Conservation (phyloP, 805 yeast species). For the Komagataella populi region DNA sequence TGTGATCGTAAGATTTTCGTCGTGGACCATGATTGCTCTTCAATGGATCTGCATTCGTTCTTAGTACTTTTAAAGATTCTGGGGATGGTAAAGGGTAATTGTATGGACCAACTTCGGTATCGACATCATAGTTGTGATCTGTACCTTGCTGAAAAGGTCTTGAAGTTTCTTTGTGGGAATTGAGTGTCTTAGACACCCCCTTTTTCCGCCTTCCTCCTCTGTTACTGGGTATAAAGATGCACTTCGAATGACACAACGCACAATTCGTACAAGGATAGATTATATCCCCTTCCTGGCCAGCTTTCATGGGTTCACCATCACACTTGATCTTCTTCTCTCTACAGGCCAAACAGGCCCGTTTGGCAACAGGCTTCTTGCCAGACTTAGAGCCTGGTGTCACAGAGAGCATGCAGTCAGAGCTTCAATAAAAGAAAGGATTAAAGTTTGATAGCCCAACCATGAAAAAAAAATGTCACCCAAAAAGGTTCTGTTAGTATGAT, state of each 20-base stretch:
- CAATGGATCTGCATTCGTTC: neutral
- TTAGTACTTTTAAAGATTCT: neutral
- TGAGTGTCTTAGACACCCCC: neutral
- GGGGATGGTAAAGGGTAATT: neutral
- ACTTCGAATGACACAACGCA: constrained; percentile 25
- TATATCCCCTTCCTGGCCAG: constrained; percentile 4
- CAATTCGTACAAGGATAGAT: constrained; percentile 33
- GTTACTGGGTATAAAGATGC: constrained; percentile 42
- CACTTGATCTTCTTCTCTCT: constrained; percentile 55
- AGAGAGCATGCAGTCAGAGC: neutral
- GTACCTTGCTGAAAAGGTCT: neutral
- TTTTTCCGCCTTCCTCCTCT: constrained; percentile 43
- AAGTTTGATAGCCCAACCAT: neutral
- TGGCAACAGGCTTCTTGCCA: constrained; percentile 25
- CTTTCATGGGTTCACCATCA: constrained; percentile 36
- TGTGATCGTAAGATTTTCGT: neutral
- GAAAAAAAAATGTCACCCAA: neutral
- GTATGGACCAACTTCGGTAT: neutral
- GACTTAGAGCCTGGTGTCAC: neutral
- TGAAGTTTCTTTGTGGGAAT: neutral
- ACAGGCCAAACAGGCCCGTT: constrained; percentile 49
- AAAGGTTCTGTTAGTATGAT: neutral
- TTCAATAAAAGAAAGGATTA: neutral
- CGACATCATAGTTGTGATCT: neutral
- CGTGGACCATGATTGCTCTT: neutral